phyloP scores from a whole-genome alignment of 2,329 filamentous ascomycete genomes.

The Ceratocystis destructans region DNA sequence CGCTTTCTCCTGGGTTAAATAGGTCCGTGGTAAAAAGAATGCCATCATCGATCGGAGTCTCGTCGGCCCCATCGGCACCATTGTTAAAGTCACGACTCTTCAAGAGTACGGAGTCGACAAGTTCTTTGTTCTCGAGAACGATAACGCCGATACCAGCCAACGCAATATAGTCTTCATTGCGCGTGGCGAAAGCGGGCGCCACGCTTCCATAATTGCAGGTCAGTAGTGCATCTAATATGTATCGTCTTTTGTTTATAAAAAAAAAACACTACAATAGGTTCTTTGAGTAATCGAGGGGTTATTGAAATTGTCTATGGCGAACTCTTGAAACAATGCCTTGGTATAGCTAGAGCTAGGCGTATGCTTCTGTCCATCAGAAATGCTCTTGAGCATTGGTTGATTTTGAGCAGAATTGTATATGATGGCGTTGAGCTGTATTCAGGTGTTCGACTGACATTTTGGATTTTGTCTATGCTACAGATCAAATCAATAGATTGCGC shows the following conservation, averaged over 20 bases:
- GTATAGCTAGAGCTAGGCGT: not conserved
- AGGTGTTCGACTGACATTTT: not conserved
- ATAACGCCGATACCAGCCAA: slow-evolving; percentile 87
- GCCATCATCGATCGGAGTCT: slow-evolving; percentile 83
- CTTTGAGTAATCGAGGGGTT: not conserved
- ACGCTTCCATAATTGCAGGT: slow-evolving; percentile 82
- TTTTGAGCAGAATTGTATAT: not conserved
- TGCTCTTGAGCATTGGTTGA: not conserved
- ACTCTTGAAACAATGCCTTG: not conserved
- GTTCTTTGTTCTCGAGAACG: slow-evolving; percentile 91
- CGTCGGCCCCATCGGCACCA: slow-evolving; percentile 74
- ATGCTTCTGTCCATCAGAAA: not conserved
- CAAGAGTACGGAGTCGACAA: slow-evolving; percentile 98
- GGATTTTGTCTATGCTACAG: slow-evolving; percentile 33
- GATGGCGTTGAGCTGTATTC: not conserved
- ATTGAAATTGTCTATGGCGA: not conserved
- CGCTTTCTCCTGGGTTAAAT: slow-evolving; percentile 14
- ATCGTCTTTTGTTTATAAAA: not conserved
- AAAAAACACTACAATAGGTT: not conserved
- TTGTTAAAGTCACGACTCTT: slow-evolving; percentile 88
- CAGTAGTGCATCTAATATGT: slow-evolving; percentile 28
- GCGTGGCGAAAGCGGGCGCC: slow-evolving; percentile 73
- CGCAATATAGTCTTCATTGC: slow-evolving; percentile 91
- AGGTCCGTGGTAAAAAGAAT: slow-evolving; percentile 99
- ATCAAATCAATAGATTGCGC: slow-evolving; percentile 80